phyloP scores from a whole-genome alignment of 139 green algal genomes.

The Tetradesmus obliquus region DNA sequence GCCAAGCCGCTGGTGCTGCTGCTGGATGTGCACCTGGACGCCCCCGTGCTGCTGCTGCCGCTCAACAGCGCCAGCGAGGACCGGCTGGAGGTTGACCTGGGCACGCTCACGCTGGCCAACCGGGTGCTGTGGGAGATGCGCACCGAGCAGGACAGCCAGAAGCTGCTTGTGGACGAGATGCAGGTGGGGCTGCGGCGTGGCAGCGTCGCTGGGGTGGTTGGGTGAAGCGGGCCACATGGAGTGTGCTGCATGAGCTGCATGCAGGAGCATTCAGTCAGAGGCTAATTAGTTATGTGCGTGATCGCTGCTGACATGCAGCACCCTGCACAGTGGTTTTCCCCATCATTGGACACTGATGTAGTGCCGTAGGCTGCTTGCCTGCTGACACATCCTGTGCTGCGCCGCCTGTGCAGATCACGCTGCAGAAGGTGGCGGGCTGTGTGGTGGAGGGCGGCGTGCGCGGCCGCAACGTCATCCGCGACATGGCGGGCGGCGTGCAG shows the following conservation, averaged over 20 bases:
- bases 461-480: constrained; percentile 75
- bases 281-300: not conserved
- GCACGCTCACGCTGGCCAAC: constrained; percentile 70
- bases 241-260: no score
- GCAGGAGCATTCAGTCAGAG: no score
- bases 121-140: constrained; percentile 64
- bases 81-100: constrained; percentile 83
- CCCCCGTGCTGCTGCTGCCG: constrained; percentile 87
- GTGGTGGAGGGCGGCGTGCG: constrained; percentile 47
- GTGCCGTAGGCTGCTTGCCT: not conserved
- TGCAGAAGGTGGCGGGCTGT: constrained; percentile 61
- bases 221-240: no score
- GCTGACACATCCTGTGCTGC: not conserved
- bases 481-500: constrained; percentile 57
- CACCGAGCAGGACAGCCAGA: constrained; percentile 26
- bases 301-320: not conserved
- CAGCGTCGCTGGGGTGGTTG: no score
- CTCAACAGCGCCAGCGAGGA: constrained; percentile 50
- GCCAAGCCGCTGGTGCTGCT: constrained; percentile 66
- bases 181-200: constrained; percentile 8
- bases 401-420: constrained; percentile 46
- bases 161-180: constrained; percentile 59
- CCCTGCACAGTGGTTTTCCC: no score
- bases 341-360: no score
- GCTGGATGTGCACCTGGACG: constrained; percentile 79